phyloP scores from a whole-genome alignment of 2,329 filamentous ascomycete species.

The Meredithiella fracta region DNA sequence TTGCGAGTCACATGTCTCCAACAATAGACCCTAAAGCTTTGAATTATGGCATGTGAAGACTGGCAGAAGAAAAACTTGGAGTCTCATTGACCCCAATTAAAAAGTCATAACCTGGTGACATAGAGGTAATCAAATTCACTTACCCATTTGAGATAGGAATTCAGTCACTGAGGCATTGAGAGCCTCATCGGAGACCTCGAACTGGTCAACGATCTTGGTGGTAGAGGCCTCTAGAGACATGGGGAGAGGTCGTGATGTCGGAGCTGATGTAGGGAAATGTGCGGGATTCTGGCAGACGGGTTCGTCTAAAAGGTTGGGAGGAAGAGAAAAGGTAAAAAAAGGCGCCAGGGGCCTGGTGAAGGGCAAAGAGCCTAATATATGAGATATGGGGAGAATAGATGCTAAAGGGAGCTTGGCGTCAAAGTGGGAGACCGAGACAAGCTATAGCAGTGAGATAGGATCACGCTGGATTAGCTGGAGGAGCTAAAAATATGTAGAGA shows the following conservation, averaged over 20 bases:
- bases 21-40: too few species aligned
- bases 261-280: slow-evolving; percentile 34
- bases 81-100: background rate
- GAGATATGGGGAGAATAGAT: slow-evolving; percentile 27
- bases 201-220: slow-evolving; percentile 64
- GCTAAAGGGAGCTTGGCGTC: slow-evolving; percentile 18
- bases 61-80: background rate
- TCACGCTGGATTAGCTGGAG: slow-evolving; percentile 3
- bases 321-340: slow-evolving; percentile 16
- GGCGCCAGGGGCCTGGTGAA: slow-evolving; percentile 12
- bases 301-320: slow-evolving; percentile 22
- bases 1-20: too few species aligned
- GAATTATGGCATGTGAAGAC: background rate
- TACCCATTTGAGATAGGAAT: slow-evolving; percentile 73
- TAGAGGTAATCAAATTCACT: slow-evolving; percentile 16
- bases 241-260: slow-evolving; percentile 37
- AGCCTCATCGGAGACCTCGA: slow-evolving; percentile 65
- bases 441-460: slow-evolving; percentile 16
- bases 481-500: slow-evolving; percentile 24
- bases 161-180: slow-evolving; percentile 68
- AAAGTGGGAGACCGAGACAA: slow-evolving; percentile 17
- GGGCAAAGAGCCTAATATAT: slow-evolving; percentile 16
- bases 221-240: slow-evolving; percentile 56
- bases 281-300: slow-evolving; percentile 34
- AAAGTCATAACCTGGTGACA: background rate